These are phyloP conservation scores for Penicillium sp. DNA, from an alignment of 2,329 filamentous ascomycete species.

Conservation along the genomic window DNA sequence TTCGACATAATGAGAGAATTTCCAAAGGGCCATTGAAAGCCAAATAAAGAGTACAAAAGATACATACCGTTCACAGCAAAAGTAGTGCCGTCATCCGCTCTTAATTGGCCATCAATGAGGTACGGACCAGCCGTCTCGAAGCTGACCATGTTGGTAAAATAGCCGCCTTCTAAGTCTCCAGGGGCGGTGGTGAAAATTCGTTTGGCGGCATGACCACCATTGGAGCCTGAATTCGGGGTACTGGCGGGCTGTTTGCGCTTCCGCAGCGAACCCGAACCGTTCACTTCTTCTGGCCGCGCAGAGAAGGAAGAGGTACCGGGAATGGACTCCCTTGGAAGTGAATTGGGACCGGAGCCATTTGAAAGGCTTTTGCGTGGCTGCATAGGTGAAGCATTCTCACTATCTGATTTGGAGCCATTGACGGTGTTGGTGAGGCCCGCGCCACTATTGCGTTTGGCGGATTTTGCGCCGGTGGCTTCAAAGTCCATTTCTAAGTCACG, in stretches of 20 bases:
- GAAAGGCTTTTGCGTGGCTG: slow-evolving; percentile 39
- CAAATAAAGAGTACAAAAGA: slow-evolving; percentile 3
- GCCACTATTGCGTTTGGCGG: slow-evolving; percentile 29
- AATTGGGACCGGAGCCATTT: slow-evolving; percentile 30
- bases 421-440: slow-evolving; percentile 21
- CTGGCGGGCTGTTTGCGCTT: slow-evolving; percentile 72
- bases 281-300: slow-evolving; percentile 41
- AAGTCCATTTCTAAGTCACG: slow-evolving; percentile 86
- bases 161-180: slow-evolving; percentile 27
- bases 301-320: slow-evolving; percentile 57
- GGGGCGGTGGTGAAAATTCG: slow-evolving; percentile 35
- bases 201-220: slow-evolving; percentile 29
- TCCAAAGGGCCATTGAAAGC: no score
- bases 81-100: slow-evolving; percentile 84
- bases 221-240: slow-evolving; percentile 31
- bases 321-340: slow-evolving; percentile 44
- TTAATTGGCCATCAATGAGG: slow-evolving; percentile 69
- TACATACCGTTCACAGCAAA: slow-evolving; percentile 77
- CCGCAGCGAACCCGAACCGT: slow-evolving; percentile 54
- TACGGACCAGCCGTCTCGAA: slow-evolving; percentile 67
- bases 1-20: no score
- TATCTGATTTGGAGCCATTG: slow-evolving; percentile 34
- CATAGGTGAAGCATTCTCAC: slow-evolving; percentile 36
- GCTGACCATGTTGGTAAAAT: slow-evolving; percentile 77
- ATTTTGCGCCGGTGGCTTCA: slow-evolving; percentile 48